Conservation (phyloP, 192 early-diverging fungal genomes). For the Backusella sp. region DNA sequence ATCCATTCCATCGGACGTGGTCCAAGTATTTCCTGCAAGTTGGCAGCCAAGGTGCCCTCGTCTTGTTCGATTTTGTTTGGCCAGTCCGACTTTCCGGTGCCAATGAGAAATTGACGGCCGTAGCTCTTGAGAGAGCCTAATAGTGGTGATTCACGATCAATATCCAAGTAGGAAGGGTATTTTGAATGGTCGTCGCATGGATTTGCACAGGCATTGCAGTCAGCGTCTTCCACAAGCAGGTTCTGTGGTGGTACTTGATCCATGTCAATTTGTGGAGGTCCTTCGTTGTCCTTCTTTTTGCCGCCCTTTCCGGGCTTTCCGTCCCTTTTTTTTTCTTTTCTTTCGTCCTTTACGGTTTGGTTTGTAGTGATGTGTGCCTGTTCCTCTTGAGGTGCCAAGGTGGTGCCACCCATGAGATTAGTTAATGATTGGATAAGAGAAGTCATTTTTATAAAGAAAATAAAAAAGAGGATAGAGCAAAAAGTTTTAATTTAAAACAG, state of each 20-base stretch:
- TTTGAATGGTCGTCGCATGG: slow-evolving; percentile 47
- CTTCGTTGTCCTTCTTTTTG: not conserved
- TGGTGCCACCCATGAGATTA: not conserved
- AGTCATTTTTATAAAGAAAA: not conserved
- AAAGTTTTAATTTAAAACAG: not conserved
- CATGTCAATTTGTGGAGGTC: slow-evolving; percentile 6
- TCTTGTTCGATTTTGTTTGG: slow-evolving; percentile 48
- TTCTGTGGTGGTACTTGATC: slow-evolving; percentile 30
- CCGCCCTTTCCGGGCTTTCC: not conserved
- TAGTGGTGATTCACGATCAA: slow-evolving; percentile 42
- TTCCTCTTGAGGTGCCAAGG: not conserved
- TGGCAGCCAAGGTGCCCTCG: slow-evolving; percentile 38
- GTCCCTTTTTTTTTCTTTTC: not conserved
- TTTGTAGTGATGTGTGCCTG: not conserved
- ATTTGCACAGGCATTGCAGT: slow-evolving; percentile 42
- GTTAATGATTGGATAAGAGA: not conserved
- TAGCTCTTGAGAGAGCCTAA: slow-evolving; percentile 52
- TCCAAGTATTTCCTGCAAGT: slow-evolving; percentile 19
- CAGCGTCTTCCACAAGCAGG: slow-evolving; percentile 16
- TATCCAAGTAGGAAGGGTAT: slow-evolving; percentile 53
- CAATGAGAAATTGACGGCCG: slow-evolving; percentile 53
- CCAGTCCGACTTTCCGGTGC: slow-evolving; percentile 55
- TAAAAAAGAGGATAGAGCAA: not conserved
- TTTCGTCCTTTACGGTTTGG: not conserved
- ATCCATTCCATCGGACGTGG: slow-evolving; percentile 2